Evolutionary conservation across 2,329 filamentous ascomycete species (phyloP).

Genomic region (Hypocreales sp.): DNA sequence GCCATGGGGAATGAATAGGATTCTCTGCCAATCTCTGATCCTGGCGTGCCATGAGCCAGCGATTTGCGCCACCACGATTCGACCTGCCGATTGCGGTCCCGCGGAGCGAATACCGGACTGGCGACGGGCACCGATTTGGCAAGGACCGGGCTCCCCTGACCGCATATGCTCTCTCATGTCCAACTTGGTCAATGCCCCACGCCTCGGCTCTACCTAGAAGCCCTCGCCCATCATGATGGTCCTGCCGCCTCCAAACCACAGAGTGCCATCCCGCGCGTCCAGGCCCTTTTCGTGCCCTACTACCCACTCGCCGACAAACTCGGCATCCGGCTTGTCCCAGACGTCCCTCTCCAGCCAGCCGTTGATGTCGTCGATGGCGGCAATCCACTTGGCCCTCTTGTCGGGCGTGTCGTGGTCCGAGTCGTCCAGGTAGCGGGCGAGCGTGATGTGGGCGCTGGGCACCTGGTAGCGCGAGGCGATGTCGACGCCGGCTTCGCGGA

Average conservation of each 20-base stretch:
- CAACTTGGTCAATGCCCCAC: no score
- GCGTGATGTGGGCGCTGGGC: constrained; percentile 77
- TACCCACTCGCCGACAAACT: constrained; percentile 56
- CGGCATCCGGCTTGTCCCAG: constrained; percentile 40
- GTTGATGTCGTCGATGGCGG: constrained; percentile 63
- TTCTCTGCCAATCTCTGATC: no score
- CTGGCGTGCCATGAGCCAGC: not conserved
- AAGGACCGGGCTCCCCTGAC: no score
- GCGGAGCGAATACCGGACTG: no score
- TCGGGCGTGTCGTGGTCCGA: constrained; percentile 44
- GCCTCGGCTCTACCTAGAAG: no score
- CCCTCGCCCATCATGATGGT: constrained; percentile 49
- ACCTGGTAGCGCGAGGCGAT: constrained; percentile 74
- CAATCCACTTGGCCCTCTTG: constrained; percentile 49
- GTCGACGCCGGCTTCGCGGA: constrained; percentile 45
- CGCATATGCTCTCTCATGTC: no score
- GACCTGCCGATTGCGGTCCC: no score
- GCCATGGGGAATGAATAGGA: constrained; percentile 31
- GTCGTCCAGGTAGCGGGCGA: constrained; percentile 62
- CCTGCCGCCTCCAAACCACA: constrained; percentile 82
- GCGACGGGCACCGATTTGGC: no score
- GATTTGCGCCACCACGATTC: no score
- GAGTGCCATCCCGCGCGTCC: constrained; percentile 54
- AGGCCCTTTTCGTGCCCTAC: constrained; percentile 77
- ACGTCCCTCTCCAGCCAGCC: constrained; percentile 53